Evolutionary conservation across 306 rosid genomes (phyloP).

Genomic region (Ammopiptanthus mongolicus): DNA sequence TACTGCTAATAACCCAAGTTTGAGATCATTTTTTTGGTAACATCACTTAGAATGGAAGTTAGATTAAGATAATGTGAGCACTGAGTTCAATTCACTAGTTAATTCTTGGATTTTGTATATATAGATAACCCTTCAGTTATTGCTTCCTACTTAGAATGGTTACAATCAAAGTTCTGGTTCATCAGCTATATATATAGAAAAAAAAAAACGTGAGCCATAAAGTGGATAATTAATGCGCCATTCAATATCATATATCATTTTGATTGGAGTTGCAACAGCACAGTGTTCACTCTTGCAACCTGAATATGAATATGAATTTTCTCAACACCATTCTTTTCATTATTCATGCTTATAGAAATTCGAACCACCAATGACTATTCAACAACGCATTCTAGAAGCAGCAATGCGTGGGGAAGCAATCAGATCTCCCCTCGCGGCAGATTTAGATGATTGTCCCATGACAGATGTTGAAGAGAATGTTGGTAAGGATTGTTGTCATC

Average conservation of each 20-base stretch:
- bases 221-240: background rate
- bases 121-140: background rate
- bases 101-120: background rate
- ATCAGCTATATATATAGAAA: background rate
- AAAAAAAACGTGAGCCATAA: background rate
- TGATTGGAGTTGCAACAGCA: conserved; percentile 7
- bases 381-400: conserved; percentile 55
- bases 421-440: conserved; percentile 51
- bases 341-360: conserved; percentile 35
- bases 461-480: conserved; percentile 43
- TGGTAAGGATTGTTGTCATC: conserved; percentile 28
- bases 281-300: background rate
- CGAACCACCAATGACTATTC: conserved; percentile 46
- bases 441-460: conserved; percentile 36
- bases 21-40: background rate
- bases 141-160: background rate
- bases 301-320: background rate
- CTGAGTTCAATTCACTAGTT: background rate
- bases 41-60: background rate
- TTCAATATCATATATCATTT: conserved; percentile 2
- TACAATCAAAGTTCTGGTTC: background rate
- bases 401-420: conserved; percentile 49
- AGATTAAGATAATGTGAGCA: background rate
- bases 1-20: background rate
- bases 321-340: conserved; percentile 9